Evolutionary conservation across 2,329 filamentous ascomycete species (phyloP).

Genomic region (Cryoendolithus antarcticus): DNA sequence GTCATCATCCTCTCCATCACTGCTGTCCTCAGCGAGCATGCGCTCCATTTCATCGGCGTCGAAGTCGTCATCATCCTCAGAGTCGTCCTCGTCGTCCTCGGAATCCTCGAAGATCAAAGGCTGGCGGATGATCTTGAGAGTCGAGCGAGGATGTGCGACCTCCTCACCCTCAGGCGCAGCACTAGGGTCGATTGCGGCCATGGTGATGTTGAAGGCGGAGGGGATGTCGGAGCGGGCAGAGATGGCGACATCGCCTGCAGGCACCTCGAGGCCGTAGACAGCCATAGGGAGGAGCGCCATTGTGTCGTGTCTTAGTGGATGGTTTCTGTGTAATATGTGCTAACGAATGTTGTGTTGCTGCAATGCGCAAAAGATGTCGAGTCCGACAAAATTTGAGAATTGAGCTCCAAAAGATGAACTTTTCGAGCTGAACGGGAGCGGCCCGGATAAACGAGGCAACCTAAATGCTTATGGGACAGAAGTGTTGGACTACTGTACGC

Average conservation of each 20-base stretch:
- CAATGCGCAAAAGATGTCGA: too few relatives aligned
- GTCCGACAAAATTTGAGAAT: too few relatives aligned
- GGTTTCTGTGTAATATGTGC: constrained; percentile 1
- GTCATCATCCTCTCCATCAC: constrained; percentile 39
- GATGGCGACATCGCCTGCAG: constrained; percentile 69
- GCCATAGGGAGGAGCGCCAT: constrained; percentile 44
- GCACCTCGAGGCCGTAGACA: constrained; percentile 86
- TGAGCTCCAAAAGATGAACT: too few relatives aligned
- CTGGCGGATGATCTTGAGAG: constrained; percentile 79
- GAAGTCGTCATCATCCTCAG: constrained; percentile 46
- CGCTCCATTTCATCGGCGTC: constrained; percentile 40
- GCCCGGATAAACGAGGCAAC: too few relatives aligned
- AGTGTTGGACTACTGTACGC: too few relatives aligned
- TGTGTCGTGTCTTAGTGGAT: constrained; percentile 3
- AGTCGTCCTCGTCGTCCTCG: constrained; percentile 46
- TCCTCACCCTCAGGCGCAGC: constrained; percentile 42
- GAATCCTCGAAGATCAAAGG: constrained; percentile 45
- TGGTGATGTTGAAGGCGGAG: constrained; percentile 88
- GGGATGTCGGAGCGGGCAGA: constrained; percentile 68
- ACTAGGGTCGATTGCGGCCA: constrained; percentile 93
- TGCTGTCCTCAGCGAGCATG: constrained; percentile 50
- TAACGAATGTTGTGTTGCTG: too few relatives aligned
- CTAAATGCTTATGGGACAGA: too few relatives aligned
- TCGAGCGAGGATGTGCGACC: constrained; percentile 55
- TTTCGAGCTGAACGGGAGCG: too few relatives aligned